Conservation (phyloP, 352 stramenopile species). For the Globisporangium orthogonon region DNA sequence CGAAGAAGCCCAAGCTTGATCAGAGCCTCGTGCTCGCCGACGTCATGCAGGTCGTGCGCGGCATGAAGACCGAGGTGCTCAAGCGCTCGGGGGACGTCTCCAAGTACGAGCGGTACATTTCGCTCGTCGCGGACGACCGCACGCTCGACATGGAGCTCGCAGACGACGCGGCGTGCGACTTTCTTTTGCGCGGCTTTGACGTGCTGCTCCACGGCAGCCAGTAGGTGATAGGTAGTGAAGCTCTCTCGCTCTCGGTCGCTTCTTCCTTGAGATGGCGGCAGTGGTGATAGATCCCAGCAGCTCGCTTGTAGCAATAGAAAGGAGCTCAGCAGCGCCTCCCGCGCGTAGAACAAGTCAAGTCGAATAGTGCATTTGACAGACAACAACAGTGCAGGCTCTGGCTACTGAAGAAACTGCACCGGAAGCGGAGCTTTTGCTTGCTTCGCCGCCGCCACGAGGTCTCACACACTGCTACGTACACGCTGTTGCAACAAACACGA, state of each 20-base stretch:
- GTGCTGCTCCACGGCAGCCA: constrained; percentile 26
- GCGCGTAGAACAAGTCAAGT: too few species aligned
- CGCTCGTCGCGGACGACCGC: constrained; percentile 57
- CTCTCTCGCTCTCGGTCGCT: too few species aligned
- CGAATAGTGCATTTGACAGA: neutral
- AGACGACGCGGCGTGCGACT: constrained; percentile 45
- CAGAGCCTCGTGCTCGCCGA: constrained; percentile 61
- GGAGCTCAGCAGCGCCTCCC: too few species aligned
- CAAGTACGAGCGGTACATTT: constrained; percentile 71
- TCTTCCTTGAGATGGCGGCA: too few species aligned
- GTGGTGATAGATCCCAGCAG: too few species aligned
- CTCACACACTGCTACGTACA: too few species aligned
- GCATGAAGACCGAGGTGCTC: constrained; percentile 76
- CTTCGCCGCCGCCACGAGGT: too few species aligned
- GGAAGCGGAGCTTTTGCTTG: too few species aligned
- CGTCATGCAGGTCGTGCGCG: constrained; percentile 62
- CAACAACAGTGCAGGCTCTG: neutral
- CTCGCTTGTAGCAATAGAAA: too few species aligned
- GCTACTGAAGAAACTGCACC: neutral
- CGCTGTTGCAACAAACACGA: too few species aligned
- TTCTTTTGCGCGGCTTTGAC: constrained; percentile 52
- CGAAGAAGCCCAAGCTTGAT: constrained; percentile 62
- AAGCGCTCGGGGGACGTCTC: constrained; percentile 62
- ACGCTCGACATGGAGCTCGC: constrained; percentile 65
- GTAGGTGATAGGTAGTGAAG: neutral